Percentiles rank a stretch among this genome's conserved stretches.
Conservation (phyloP, 208 protist species). For the Trypanosoma melophagium region DNA sequence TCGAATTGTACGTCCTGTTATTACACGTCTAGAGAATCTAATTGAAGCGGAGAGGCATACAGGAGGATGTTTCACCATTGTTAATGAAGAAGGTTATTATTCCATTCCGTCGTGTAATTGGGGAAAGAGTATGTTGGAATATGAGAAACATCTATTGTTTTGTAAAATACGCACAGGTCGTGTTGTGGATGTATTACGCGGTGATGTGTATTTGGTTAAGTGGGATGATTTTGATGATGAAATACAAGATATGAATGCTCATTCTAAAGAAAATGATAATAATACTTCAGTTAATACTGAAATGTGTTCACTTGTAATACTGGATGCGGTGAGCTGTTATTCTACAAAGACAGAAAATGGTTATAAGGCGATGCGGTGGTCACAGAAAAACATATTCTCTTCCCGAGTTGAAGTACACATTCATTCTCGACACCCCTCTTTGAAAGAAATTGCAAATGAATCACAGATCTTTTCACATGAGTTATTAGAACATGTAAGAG, state of each 20-base stretch:
- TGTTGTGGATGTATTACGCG: slow-evolving; percentile 49
- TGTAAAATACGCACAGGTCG: slow-evolving; percentile 23
- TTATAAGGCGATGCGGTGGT: slow-evolving; percentile 44
- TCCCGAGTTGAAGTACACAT: slow-evolving; percentile 43
- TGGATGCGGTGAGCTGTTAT: slow-evolving; percentile 51
- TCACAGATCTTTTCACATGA: slow-evolving; percentile 47
- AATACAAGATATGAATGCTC: background rate
- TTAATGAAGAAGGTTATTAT: background rate
- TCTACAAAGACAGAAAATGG: slow-evolving; percentile 28
- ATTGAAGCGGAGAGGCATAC: slow-evolving; percentile 26
- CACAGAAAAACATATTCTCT: slow-evolving; percentile 40
- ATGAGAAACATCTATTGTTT: slow-evolving; percentile 25
- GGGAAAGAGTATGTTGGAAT: slow-evolving; percentile 23
- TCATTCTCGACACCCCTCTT: slow-evolving; percentile 40
- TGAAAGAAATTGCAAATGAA: slow-evolving; percentile 55
- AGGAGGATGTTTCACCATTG: background rate
- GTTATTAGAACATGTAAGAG: slow-evolving; percentile 36
- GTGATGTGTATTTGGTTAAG: slow-evolving; percentile 53
- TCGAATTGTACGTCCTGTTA: slow-evolving; percentile 39
- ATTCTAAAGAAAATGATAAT: background rate
- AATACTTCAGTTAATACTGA: too few relatives aligned
- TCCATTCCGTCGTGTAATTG: slow-evolving; percentile 10
- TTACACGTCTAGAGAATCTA: slow-evolving; percentile 28
- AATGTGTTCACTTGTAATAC: slow-evolving; percentile 26
- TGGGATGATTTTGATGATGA: slow-evolving; percentile 27